Evolutionary conservation across 1,139 yeast species (phyloP).

Genomic region (Nakaseomyces delphensis): DNA sequence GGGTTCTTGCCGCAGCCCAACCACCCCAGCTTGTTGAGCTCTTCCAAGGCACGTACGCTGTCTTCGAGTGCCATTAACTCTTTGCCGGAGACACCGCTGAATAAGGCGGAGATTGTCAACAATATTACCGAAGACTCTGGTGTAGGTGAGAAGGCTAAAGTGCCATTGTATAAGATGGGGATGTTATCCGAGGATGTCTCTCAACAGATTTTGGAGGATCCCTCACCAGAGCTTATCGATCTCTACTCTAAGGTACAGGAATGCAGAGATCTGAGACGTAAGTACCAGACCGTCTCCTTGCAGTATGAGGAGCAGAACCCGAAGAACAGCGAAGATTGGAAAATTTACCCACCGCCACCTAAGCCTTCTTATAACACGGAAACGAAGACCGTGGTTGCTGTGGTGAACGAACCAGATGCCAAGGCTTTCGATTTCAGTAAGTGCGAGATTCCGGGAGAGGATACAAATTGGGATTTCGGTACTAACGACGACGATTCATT

Average conservation of each 20-base stretch:
- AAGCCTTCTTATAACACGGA: constrained; percentile 80
- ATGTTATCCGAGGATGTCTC: constrained; percentile 56
- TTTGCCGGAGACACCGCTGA: constrained; percentile 25
- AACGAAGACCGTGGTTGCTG: constrained; percentile 43
- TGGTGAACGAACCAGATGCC: constrained; percentile 35
- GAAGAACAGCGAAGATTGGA: constrained; percentile 62
- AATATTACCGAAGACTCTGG: constrained; percentile 7
- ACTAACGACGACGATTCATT: constrained; percentile 59
- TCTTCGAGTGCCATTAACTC: constrained; percentile 24
- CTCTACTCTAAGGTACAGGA: constrained; percentile 62
- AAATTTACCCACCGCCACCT: constrained; percentile 88
- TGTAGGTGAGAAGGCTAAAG: constrained; percentile 12
- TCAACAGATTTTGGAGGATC: constrained; percentile 51
- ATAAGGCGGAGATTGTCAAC: constrained; percentile 9
- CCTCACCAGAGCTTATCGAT: constrained; percentile 60
- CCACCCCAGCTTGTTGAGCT: background rate
- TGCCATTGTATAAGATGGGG: constrained; percentile 39
- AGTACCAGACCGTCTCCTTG: constrained; percentile 60
- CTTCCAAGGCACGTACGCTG: constrained; percentile 16
- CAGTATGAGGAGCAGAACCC: constrained; percentile 79
- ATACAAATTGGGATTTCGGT: constrained; percentile 40
- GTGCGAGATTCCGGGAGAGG: constrained; percentile 58
- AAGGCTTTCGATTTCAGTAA: constrained; percentile 53
- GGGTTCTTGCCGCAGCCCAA: constrained; percentile 17
- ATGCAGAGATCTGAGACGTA: constrained; percentile 68